Conservation (phyloP, 768 basidiomycete genomes). For the Boletus insuetus region DNA sequence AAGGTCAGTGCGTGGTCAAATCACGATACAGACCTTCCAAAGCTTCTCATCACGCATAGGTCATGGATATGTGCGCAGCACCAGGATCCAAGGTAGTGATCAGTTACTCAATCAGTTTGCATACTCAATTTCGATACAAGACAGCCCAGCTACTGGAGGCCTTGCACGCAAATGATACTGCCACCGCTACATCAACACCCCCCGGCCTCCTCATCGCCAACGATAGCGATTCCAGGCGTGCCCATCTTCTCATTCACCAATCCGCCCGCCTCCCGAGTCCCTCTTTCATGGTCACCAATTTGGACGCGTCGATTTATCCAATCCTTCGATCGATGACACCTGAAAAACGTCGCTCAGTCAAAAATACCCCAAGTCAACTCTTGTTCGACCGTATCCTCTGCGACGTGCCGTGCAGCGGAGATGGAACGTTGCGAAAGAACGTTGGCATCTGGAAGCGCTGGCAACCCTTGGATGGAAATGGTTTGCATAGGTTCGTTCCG, state of each 20-base stretch:
- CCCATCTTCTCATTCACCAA: slow-evolving; percentile 96
- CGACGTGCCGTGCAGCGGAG: slow-evolving; percentile 97
- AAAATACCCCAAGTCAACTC: slow-evolving; percentile 48
- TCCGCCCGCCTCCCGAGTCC: slow-evolving; percentile 91
- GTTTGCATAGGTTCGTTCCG: slow-evolving; percentile 71
- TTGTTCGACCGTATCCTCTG: slow-evolving; percentile 92
- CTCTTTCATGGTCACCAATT: slow-evolving; percentile 91
- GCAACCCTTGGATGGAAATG: slow-evolving; percentile 86
- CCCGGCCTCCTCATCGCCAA: slow-evolving; percentile 91
- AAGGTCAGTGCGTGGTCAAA: slow-evolving; percentile 41
- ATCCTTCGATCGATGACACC: slow-evolving; percentile 41
- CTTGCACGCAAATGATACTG: slow-evolving; percentile 75
- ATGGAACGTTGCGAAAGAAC: slow-evolving; percentile 95
- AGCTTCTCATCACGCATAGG: slow-evolving; percentile 37
- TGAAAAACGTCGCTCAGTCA: slow-evolving; percentile 31
- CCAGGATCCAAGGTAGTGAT: slow-evolving; percentile 85
- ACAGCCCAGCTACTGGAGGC: slow-evolving; percentile 97
- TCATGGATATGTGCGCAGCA: slow-evolving; percentile 98
- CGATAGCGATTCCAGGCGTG: slow-evolving; percentile 90
- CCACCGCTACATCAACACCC: slow-evolving; percentile 64
- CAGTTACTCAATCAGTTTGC: background rate
- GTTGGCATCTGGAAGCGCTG: slow-evolving; percentile 92
- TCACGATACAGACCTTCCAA: background rate
- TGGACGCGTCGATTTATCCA: slow-evolving; percentile 89
- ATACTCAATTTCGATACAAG: slow-evolving; percentile 35